phyloP scores from a whole-genome alignment of 169 alveolate genomes.

The Blepharisma undulans region DNA sequence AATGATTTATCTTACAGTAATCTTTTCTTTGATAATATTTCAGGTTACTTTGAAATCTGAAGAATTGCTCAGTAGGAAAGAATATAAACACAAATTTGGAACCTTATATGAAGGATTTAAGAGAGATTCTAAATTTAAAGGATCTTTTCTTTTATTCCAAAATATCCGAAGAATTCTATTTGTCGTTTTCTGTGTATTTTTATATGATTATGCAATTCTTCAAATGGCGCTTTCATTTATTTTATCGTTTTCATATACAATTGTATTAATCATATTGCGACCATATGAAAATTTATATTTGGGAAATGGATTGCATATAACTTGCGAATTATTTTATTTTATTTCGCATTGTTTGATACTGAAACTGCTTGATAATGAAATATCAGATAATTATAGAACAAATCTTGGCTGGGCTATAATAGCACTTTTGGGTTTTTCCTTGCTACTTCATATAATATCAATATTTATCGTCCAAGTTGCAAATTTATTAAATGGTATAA shows the following conservation, averaged over 20 bases:
- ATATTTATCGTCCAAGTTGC: not conserved
- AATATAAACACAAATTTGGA: not conserved
- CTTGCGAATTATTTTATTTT: not conserved
- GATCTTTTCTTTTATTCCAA: not conserved
- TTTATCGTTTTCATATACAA: not conserved
- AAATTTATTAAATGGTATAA: too few species aligned
- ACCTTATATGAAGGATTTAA: not conserved
- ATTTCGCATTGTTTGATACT: not conserved
- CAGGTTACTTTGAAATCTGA: not conserved
- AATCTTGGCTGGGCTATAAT: not conserved
- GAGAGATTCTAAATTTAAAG: not conserved
- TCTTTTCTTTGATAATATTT: too few species aligned
- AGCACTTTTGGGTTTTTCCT: not conserved
- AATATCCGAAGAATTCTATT: not conserved
- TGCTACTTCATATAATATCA: not conserved
- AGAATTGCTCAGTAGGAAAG: not conserved
- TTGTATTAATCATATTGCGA: too few species aligned
- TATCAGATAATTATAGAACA: not conserved
- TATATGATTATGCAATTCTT: not conserved
- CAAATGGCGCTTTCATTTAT: not conserved
- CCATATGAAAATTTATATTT: not conserved
- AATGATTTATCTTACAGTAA: not conserved
- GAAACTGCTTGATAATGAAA: not conserved
- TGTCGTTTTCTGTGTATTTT: not conserved
- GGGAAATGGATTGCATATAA: not conserved